Evolutionary conservation across 352 stramenopile species (phyloP), one percentile per base, ranked within the genome.

Genomic region (Globisporangium apiculatum): DNA sequence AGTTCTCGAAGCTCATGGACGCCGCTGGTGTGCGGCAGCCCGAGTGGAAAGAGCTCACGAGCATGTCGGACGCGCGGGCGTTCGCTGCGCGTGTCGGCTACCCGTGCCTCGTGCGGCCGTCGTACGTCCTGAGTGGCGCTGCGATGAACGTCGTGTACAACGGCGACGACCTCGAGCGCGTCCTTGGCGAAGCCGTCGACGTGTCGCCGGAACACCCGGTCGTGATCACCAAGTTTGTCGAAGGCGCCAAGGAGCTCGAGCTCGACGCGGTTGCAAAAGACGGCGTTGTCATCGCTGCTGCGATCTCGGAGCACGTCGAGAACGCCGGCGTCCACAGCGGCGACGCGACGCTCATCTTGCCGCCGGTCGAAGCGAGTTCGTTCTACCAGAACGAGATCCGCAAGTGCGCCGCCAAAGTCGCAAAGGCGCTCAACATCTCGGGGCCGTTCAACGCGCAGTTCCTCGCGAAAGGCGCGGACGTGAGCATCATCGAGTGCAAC

Each of bases 101-200:
- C 73, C 91, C 95, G 50, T 96, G 98, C 49, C 83, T 99, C 35
- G 96, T 99, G 18, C 87, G 97, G 62, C 97, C 96, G 36, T 98
- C 91, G 36, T 99, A 98, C 80, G 97, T 99, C 55, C 82, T 99
- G 9, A 97, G 83, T 70, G 97, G 97, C 57, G 97, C 97, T 52
- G 97, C 96, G 18, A 99, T 99, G 97, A 98, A 97, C 69, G 97
- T 99, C 66, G 95, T 91, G 15, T 98, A 92, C 74, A 96, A 81
- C 67, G 90, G 98, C 60, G 79, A 89, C 51, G 85, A 98, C 57
- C 77, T 99, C 36, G 71, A 87, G 42, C 60, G 67, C 14, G 79
- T 89, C 62, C 76, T 99, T 11, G 79, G 80, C 46, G 79, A 98
- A 72, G 97, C 96, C 43, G 94, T 94, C 17, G 87, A 79, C 48